Evolutionary conservation across 805 yeast species (phyloP).

Genomic region (Saccharomyces paradoxus): DNA sequence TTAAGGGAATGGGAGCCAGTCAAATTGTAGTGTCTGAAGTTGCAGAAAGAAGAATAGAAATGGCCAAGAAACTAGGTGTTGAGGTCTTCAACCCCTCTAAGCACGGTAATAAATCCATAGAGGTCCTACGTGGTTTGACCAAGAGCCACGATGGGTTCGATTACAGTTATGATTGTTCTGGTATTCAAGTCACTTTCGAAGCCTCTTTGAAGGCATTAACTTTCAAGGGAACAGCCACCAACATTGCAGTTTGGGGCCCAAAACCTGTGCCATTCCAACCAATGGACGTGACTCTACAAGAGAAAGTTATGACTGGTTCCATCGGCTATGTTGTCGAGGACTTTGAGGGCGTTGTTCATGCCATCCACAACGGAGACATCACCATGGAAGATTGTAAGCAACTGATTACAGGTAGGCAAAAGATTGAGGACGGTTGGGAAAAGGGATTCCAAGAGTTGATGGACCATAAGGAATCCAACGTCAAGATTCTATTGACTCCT

Average conservation of each 20-base stretch:
- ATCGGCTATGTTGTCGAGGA: conserved; percentile 53
- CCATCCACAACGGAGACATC: conserved; percentile 41
- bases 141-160: conserved; percentile 42
- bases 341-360: conserved; percentile 47
- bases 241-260: conserved; percentile 59
- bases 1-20: conserved; percentile 42
- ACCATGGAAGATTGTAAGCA: conserved; percentile 36
- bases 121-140: conserved; percentile 34
- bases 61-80: conserved; percentile 42
- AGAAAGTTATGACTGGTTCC: conserved; percentile 50
- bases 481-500: conserved; percentile 48
- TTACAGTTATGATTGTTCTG: conserved; percentile 47
- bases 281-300: conserved; percentile 48
- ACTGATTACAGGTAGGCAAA: conserved; percentile 47
- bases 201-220: conserved; percentile 43
- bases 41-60: conserved; percentile 40
- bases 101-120: conserved; percentile 30
- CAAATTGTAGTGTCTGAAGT: conserved; percentile 46
- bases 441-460: conserved; percentile 46
- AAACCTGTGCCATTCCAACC: conserved; percentile 43
- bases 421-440: conserved; percentile 43
- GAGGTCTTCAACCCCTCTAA: conserved; percentile 42
- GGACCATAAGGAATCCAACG: conserved; percentile 45
- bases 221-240: conserved; percentile 50
- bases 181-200: conserved; percentile 42